Evolutionary conservation across 768 basidiomycete species (phyloP).

Genomic region (Tulasnella sp.): DNA sequence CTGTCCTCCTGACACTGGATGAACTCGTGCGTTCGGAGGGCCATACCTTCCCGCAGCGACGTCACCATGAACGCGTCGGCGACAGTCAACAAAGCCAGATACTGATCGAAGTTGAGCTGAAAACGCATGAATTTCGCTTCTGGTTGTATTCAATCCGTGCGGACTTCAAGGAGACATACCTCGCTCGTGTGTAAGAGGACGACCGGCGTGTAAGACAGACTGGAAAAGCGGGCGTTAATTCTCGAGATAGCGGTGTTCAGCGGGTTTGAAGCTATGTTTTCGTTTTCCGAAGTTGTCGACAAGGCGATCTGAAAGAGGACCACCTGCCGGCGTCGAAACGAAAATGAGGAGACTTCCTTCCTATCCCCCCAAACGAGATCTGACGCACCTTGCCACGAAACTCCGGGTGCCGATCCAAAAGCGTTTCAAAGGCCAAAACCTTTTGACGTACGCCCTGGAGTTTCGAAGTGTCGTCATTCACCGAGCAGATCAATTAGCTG

Average conservation of each 20-base stretch:
- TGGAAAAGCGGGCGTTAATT: conserved; percentile 74
- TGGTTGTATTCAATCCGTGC: neutral
- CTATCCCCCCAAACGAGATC: too few species aligned
- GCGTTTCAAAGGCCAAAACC: conserved; percentile 68
- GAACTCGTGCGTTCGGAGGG: conserved; percentile 33
- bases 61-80: too few species aligned
- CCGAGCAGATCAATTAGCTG: neutral
- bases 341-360: neutral
- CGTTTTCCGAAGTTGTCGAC: conserved; percentile 67
- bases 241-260: conserved; percentile 67
- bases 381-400: conserved; percentile 55
- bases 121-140: neutral
- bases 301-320: conserved; percentile 82
- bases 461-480: neutral
- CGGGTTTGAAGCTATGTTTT: conserved; percentile 43
- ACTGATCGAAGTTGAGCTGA: conserved; percentile 64
- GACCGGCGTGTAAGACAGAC: conserved; percentile 72
- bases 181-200: conserved; percentile 80
- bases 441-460: conserved; percentile 65
- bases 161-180: neutral
- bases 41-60: too few species aligned
- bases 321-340: conserved; percentile 29
- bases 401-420: conserved; percentile 65
- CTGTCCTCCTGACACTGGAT: conserved; percentile 71
- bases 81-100: conserved; percentile 66